These are phyloP conservation scores for Cordyceps farinosa DNA, from an alignment of 2,329 filamentous ascomycete genomes.

Conservation along the genomic window DNA sequence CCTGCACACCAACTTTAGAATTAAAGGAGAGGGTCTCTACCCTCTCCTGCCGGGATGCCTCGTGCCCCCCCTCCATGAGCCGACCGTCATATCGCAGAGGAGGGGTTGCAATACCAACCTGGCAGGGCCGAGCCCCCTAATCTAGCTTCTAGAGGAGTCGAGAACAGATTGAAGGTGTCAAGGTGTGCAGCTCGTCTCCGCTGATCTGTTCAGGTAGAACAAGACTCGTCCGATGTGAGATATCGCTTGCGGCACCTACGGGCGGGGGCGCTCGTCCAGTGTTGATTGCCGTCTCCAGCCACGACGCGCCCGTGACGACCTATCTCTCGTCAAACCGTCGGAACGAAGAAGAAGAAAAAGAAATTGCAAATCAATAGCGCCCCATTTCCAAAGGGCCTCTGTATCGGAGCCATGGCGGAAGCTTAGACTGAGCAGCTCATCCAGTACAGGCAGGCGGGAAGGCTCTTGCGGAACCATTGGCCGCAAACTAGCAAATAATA, in stretches of 20 bases:
- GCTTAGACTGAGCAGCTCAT: not conserved
- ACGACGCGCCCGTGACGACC: not conserved
- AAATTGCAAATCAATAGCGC: not conserved
- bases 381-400: not conserved
- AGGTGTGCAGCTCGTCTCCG: not conserved
- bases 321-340: not conserved
- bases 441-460: not conserved
- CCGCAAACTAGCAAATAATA: not conserved
- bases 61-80: not conserved
- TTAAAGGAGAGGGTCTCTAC: not conserved
- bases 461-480: not conserved
- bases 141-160: not conserved
- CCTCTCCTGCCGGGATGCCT: not conserved
- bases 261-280: conserved; percentile 6
- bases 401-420: not conserved
- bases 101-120: not conserved
- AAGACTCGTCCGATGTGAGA: conserved; percentile 13
- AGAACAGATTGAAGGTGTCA: conserved; percentile 2
- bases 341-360: not conserved
- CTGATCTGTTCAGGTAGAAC: conserved; percentile 8
- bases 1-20: not conserved
- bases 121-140: not conserved
- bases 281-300: not conserved
- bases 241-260: not conserved
- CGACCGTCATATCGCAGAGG: not conserved